Evolutionary conservation across 164 flowering plant genomes (phyloP).

Genomic region (Paratinospora sagittata): DNA sequence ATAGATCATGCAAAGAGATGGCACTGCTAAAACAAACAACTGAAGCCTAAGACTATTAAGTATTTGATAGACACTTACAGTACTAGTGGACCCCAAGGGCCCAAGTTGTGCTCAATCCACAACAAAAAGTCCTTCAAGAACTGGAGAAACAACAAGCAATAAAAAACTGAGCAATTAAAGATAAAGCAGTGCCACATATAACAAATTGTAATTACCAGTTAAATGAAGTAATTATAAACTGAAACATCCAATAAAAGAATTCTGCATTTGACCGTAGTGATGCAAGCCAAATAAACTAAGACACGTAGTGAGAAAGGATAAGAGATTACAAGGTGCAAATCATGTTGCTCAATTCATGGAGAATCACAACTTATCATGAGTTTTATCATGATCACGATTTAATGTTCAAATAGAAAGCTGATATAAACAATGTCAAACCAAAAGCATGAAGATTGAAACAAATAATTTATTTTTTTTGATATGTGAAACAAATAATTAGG

Average conservation of each 20-base stretch:
- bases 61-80: constrained; percentile 45
- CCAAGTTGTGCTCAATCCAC: constrained; percentile 73
- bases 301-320: background rate
- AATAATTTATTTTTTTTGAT: too few relatives aligned
- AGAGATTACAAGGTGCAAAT: background rate
- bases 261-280: background rate
- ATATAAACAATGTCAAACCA: too few relatives aligned
- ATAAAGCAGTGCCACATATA: background rate
- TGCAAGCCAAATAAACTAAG: background rate
- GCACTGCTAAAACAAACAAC: too few relatives aligned
- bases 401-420: too few relatives aligned
- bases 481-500: too few relatives aligned
- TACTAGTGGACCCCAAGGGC: constrained; percentile 89
- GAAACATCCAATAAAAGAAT: background rate
- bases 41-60: too few relatives aligned
- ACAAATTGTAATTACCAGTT: background rate
- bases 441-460: too few relatives aligned
- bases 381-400: too few relatives aligned
- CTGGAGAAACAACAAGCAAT: constrained; percentile 31
- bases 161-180: background rate
- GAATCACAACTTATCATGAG: too few relatives aligned
- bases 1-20: too few relatives aligned
- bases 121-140: constrained; percentile 65
- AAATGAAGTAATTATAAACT: background rate
- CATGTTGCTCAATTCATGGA: too few relatives aligned